Percentiles rank a stretch among this genome's conserved stretches.
Evolutionary conservation across 75 land plant species (phyloP).

Genomic region (Pinus albicaulis): DNA sequence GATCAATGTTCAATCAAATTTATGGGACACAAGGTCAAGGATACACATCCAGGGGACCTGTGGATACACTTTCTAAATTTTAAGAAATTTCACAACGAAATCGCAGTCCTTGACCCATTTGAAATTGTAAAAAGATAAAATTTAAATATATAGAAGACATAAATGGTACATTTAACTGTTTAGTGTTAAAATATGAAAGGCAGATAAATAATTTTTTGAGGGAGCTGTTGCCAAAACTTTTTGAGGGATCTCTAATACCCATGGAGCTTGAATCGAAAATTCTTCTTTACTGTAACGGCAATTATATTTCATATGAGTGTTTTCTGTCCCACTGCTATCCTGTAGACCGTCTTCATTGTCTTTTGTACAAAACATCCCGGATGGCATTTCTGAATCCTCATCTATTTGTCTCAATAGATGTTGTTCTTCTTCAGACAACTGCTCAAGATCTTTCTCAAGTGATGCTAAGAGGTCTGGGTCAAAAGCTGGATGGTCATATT

Average conservation of each 20-base stretch:
- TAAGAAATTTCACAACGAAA: too few species aligned
- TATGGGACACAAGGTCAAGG: too few species aligned
- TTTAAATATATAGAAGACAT: too few species aligned
- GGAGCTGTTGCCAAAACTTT: neutral
- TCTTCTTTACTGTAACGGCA: neutral
- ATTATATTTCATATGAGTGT: neutral
- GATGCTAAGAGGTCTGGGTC: conserved; percentile 4
- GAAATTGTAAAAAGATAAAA: too few species aligned
- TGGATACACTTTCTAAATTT: too few species aligned
- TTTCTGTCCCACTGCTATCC: neutral
- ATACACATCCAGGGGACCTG: too few species aligned
- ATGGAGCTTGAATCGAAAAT: neutral
- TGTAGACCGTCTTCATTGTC: neutral
- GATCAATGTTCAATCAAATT: too few species aligned
- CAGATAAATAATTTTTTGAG: too few species aligned
- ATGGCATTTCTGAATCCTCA: neutral
- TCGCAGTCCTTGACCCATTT: too few species aligned
- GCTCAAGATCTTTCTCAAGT: conserved; percentile 5
- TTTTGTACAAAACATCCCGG: neutral
- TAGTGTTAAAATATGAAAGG: too few species aligned
- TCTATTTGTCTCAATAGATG: neutral
- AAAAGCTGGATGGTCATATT: neutral
- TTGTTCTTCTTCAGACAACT: conserved; percentile 1
- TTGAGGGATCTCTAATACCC: neutral
- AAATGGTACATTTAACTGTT: too few species aligned